Conservation (phyloP, 257 asterid genomes). For the Nicotiana tomentosiformis region DNA sequence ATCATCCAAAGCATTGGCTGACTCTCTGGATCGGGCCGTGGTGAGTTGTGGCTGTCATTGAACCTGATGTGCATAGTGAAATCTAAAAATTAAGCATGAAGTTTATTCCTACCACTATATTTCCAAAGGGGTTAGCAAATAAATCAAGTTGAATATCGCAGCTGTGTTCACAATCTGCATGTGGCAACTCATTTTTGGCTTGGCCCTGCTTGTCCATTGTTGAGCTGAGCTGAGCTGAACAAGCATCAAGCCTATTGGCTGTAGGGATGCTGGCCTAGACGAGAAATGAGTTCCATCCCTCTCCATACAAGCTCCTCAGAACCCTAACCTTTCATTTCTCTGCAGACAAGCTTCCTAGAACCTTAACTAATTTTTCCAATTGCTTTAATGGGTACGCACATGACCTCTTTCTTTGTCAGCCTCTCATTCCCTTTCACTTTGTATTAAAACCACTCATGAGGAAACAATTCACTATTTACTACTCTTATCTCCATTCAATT, state of each 20-base stretch:
- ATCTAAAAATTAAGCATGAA: background rate
- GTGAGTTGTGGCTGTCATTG: constrained; percentile 39
- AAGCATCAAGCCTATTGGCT: background rate
- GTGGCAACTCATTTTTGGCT: background rate
- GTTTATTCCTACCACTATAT: background rate
- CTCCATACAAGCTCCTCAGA: background rate
- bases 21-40: constrained; percentile 95
- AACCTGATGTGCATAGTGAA: constrained; percentile 4
- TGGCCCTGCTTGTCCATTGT: background rate
- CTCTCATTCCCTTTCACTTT: background rate
- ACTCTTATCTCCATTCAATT: background rate
- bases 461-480: background rate
- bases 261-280: background rate
- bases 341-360: background rate
- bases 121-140: background rate
- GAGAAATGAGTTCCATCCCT: background rate
- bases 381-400: background rate
- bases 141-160: background rate
- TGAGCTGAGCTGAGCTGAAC: background rate
- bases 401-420: background rate
- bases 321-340: background rate
- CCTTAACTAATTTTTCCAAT: background rate
- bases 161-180: background rate
- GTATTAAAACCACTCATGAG: background rate
- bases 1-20: constrained; percentile 96